Base-by-base conservation (phyloP, 192 early-diverging fungal species). In the Cladochytrium replicatum region DNA sequence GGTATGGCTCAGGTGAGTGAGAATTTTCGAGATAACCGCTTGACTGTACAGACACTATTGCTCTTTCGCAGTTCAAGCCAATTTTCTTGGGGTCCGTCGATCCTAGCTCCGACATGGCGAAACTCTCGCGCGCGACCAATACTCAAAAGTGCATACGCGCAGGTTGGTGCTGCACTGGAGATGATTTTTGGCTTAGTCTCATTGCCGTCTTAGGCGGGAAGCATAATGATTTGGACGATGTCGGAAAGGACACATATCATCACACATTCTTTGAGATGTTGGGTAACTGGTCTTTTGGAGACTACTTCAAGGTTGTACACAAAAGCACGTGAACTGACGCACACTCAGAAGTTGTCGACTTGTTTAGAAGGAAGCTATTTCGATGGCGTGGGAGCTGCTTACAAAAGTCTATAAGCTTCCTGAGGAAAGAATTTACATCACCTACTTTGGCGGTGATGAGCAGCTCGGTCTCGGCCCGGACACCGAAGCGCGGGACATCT, bases 261-360 rank as follows among this genome's bases (percentile, higher is more conserved):
- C 94, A 98, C 67, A 98, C 94, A 32, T 98, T 95, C 77, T 98
- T 98, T 73, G 94, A 98, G 68, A 98, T 98, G 94, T 74, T 98
- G 64, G 94, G 94, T 50, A 98, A 98, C 81, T 98, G 94, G 94
- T 95, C 91, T n/a, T 98, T 98, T 67, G 91, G 94, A 50, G 88
- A 98, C 60, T 95, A 98, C 69, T 98, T 98, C 68, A 98, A 98
- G 82, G 82, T 77, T 41, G 22, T 29, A 11, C 21, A 24, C n/a
- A n/a, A n/a, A n/a, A n/a, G n/a, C n/a, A n/a, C n/a, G n/a, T n/a
- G n/a, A n/a, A n/a, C n/a, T n/a, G n/a, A n/a, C n/a, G n/a, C n/a
- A n/a, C n/a, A n/a, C n/a, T n/a, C n/a, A n/a, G n/a, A n/a, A n/a
- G n/a, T n/a, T n/a, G n/a, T n/a, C n/a, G 5, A 5, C 40, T 41